Evolutionary conservation across 179 eudicot species (phyloP).

Genomic region (Carnegiea gigantea): DNA sequence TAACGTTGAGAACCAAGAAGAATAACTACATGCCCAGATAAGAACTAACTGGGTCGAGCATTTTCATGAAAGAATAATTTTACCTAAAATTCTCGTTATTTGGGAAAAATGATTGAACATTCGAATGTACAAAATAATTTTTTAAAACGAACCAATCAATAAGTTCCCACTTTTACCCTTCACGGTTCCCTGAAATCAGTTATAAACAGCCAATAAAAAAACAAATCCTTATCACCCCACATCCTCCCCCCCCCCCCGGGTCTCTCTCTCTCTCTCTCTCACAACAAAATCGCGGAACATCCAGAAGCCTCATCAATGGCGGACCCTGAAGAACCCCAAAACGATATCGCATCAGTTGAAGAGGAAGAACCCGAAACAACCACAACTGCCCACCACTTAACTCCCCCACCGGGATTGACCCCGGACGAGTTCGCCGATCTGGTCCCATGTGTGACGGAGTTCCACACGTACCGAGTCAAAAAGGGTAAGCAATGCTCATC

Average conservation of each 20-base stretch:
- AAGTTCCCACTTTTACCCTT: conserved; percentile 1
- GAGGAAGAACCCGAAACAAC: conserved; percentile 13
- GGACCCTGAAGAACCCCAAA: not conserved
- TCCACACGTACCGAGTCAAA: conserved; percentile 34
- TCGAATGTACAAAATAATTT: not conserved
- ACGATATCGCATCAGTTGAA: not conserved
- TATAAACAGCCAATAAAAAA: conserved; percentile 19
- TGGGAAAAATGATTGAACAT: not conserved
- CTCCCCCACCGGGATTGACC: conserved; percentile 50
- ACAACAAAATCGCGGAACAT: conserved; percentile 24
- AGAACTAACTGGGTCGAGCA: not conserved
- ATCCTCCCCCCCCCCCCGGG: not conserved
- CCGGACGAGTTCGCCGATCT: conserved; percentile 49
- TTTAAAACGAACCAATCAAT: not conserved
- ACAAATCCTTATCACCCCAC: conserved; percentile 26
- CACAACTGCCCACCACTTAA: conserved; percentile 40
- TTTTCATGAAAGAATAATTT: not conserved
- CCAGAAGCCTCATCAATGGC: conserved; percentile 18
- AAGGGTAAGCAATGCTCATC: conserved; percentile 39
- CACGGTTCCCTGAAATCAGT: not conserved
- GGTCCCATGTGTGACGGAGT: conserved; percentile 44
- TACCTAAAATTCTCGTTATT: conserved; percentile 3
- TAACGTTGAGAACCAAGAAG: not conserved
- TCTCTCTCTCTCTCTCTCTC: not conserved
- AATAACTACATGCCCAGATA: not conserved